phyloP scores from a whole-genome alignment of 306 rosid genomes.

The barrel medic (Medicago truncatula) region DNA sequence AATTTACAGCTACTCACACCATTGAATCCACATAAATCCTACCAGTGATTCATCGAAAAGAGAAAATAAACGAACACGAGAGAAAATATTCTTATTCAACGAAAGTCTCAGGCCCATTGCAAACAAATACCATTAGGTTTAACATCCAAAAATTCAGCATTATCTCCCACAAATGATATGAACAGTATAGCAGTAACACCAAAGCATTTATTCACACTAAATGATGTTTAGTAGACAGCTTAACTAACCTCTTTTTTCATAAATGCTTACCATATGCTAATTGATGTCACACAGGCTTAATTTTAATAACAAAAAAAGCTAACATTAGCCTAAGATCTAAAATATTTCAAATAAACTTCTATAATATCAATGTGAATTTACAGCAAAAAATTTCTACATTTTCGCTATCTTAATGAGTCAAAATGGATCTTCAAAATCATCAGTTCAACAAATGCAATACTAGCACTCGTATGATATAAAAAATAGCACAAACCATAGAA shows the following conservation, averaged over 20 bases:
- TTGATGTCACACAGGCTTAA: not conserved
- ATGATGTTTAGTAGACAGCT: not conserved
- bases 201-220: constrained; percentile 26
- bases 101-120: not conserved
- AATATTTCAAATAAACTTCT: constrained; percentile 21
- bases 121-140: not conserved
- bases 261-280: not conserved
- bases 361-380: constrained; percentile 6
- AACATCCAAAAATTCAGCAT: not conserved
- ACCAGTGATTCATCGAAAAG: not conserved
- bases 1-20: constrained; percentile 1
- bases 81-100: not conserved
- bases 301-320: not conserved
- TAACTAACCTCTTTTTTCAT: not conserved
- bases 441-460: constrained; percentile 6
- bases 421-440: not conserved
- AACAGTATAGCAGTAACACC: constrained; percentile 21
- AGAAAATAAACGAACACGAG: not conserved
- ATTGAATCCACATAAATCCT: constrained; percentile 5
- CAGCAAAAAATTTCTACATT: constrained; percentile 4
- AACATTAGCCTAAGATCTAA: constrained; percentile 13
- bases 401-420: not conserved
- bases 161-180: not conserved
- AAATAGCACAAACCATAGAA: constrained; percentile 17
- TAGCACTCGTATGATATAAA: not conserved